phyloP scores from a whole-genome alignment of 75 land plant species.

The Selaginella moellendorffii region DNA sequence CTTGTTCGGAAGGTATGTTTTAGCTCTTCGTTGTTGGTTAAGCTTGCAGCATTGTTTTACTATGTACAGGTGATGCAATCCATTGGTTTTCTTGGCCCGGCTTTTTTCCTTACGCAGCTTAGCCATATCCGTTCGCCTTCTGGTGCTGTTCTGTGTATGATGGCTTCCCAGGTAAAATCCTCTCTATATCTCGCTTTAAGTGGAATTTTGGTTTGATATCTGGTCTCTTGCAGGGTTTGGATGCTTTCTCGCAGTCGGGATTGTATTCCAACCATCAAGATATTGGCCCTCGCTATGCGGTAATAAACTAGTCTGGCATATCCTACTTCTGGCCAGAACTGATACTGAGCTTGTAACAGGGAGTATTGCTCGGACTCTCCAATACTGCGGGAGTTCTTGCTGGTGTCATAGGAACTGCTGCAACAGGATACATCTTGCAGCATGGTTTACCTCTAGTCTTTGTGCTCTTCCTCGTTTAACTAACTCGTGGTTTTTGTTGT shows the following conservation, averaged over 20 bases:
- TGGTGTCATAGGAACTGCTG: slow-evolving; percentile 88
- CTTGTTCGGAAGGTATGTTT: slow-evolving; percentile 68
- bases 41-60: background rate
- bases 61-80: slow-evolving; percentile 76
- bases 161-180: slow-evolving; percentile 69
- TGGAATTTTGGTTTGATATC: background rate
- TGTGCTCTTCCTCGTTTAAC: background rate
- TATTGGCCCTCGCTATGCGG: slow-evolving; percentile 91
- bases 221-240: slow-evolving; percentile 44
- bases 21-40: background rate
- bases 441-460: slow-evolving; percentile 39
- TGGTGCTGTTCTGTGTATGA: slow-evolving; percentile 87
- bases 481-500: background rate
- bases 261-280: slow-evolving; percentile 94
- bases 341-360: slow-evolving; percentile 23
- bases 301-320: slow-evolving; percentile 17
- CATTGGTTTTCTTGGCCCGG: slow-evolving; percentile 93
- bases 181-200: background rate
- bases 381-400: slow-evolving; percentile 93
- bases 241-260: slow-evolving; percentile 96
- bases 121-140: slow-evolving; percentile 69
- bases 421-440: slow-evolving; percentile 82
- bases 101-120: slow-evolving; percentile 94
- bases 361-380: slow-evolving; percentile 76
- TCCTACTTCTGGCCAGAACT: background rate